Conservation (phyloP, 345 rosid genomes). For the Erucastrum elatum region DNA sequence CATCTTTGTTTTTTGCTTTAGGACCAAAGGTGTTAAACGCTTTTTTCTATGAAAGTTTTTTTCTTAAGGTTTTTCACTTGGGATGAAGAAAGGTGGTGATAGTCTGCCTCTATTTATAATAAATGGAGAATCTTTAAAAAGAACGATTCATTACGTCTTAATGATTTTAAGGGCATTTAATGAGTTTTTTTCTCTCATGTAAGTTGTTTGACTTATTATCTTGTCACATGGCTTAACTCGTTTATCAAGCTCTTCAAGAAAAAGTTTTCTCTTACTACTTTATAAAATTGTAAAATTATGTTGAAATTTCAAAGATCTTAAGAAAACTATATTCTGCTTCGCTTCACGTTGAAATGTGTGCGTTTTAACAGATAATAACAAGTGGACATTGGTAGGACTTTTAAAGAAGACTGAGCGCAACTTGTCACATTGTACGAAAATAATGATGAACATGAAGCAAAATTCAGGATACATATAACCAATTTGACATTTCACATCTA, state of each 20-base stretch:
- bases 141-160: neutral
- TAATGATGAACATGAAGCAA: conserved; percentile 31
- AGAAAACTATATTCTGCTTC: neutral
- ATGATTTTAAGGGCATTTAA: conserved; percentile 16
- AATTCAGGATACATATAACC: conserved; percentile 21
- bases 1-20: conserved; percentile 24
- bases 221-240: conserved; percentile 37
- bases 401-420: conserved; percentile 17
- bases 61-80: conserved; percentile 1
- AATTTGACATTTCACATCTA: neutral
- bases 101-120: conserved; percentile 30
- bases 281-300: neutral
- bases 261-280: neutral
- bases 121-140: neutral
- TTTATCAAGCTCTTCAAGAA: conserved; percentile 20
- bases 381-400: conserved; percentile 15
- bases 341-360: conserved; percentile 26
- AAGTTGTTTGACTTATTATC: conserved; percentile 35
- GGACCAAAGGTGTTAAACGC: neutral
- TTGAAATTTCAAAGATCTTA: neutral
- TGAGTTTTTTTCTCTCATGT: neutral
- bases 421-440: conserved; percentile 32
- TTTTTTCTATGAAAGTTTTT: neutral
- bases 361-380: conserved; percentile 1
- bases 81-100: conserved; percentile 20